These are phyloP conservation scores for Ascochyta pisi DNA, from an alignment of 2,329 filamentous ascomycete genomes.

Conservation along the genomic window DNA sequence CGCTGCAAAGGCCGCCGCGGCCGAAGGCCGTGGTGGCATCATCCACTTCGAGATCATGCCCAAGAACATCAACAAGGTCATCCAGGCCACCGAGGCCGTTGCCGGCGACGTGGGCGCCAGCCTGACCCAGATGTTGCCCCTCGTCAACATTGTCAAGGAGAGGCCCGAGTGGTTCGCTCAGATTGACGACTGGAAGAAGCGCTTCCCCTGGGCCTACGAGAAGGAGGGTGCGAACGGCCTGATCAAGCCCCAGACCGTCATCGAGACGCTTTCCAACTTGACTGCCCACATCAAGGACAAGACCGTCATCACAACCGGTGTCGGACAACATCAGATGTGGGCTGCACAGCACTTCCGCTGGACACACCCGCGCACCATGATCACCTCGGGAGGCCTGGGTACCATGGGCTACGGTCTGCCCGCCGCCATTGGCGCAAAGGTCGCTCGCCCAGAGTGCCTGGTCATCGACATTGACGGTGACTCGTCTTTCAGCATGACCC, in stretches of 20 bases:
- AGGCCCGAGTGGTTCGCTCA: constrained; percentile 87
- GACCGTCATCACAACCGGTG: constrained; percentile 90
- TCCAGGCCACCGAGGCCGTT: constrained; percentile 93
- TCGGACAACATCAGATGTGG: constrained; percentile 99
- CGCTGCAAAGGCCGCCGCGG: constrained; percentile 81
- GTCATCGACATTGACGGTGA: constrained; percentile 98
- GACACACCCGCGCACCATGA: constrained; percentile 89
- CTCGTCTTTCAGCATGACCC: constrained; percentile 98
- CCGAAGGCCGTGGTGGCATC: constrained; percentile 88
- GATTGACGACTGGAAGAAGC: constrained; percentile 89
- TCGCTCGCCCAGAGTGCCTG: constrained; percentile 78
- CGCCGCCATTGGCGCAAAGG: constrained; percentile 94
- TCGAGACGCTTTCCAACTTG: constrained; percentile 86
- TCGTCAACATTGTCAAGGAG: constrained; percentile 68
- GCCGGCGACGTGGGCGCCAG: constrained; percentile 90
- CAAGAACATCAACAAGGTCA: constrained; percentile 99
- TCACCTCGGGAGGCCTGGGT: constrained; percentile 93
- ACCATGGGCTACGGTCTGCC: constrained; percentile 97
- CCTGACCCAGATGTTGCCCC: constrained; percentile 75
- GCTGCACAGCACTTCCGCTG: constrained; percentile 95
- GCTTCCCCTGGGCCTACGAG: constrained; percentile 89
- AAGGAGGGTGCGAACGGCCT: constrained; percentile 74
- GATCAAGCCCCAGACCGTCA: constrained; percentile 94
- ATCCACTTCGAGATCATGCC: constrained; percentile 98
- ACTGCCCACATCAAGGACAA: constrained; percentile 80